phyloP scores from a whole-genome alignment of 2,329 filamentous ascomycete species.

The Fusarium nygamai region DNA sequence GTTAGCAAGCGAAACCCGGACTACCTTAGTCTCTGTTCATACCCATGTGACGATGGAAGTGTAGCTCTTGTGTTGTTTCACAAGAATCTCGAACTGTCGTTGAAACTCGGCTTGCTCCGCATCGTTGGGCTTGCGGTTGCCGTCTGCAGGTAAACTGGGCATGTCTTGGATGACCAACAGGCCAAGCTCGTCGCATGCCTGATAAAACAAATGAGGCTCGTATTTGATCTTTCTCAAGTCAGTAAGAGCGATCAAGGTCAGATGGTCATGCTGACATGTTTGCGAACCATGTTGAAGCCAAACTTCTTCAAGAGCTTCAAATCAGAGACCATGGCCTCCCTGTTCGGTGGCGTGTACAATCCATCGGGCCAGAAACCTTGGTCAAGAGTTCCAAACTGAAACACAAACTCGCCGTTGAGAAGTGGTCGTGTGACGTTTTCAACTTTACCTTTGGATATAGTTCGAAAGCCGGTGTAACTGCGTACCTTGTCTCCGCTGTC shows the following conservation, averaged over 20 bases:
- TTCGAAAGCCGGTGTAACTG: conserved; percentile 77
- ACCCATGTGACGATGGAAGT: conserved; percentile 27
- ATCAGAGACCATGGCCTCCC: conserved; percentile 75
- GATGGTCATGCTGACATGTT: conserved; percentile 62
- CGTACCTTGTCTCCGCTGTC: conserved; percentile 60
- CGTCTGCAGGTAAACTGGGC: conserved; percentile 62
- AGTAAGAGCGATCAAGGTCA: neutral
- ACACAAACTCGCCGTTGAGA: conserved; percentile 75
- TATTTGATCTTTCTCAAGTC: conserved; percentile 66
- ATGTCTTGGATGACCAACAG: conserved; percentile 77
- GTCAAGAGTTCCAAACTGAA: conserved; percentile 74
- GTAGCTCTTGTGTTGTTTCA: conserved; percentile 58
- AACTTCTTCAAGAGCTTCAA: conserved; percentile 70
- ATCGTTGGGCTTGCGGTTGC: conserved; percentile 49
- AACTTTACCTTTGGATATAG: conserved; percentile 65
- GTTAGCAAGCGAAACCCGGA: neutral
- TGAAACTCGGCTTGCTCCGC: conserved; percentile 71
- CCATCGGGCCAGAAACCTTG: conserved; percentile 80
- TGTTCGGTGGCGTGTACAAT: conserved; percentile 70
- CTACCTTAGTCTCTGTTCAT: neutral
- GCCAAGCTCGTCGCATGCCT: conserved; percentile 72
- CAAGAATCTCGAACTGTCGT: conserved; percentile 68
- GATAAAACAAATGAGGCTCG: conserved; percentile 73
- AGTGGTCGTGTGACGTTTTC: conserved; percentile 69
- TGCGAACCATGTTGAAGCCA: conserved; percentile 76